Percentiles rank a stretch among this genome's conserved stretches.
phyloP scores from a whole-genome alignment of 768 basidiomycete genomes.

The Asterophora parasitica region DNA sequence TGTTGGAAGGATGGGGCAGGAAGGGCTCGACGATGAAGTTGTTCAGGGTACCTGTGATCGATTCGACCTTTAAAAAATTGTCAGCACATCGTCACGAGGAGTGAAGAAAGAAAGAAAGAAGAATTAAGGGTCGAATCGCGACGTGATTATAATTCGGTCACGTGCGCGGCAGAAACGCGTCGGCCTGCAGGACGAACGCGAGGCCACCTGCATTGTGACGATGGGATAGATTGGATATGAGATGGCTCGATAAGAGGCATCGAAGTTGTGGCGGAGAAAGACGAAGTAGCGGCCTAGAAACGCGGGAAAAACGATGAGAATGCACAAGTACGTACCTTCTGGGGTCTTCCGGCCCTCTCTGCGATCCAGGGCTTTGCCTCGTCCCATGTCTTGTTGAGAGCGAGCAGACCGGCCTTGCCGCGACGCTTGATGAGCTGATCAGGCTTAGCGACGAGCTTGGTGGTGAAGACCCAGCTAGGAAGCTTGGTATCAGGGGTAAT shows the following conservation, averaged over 20 bases:
- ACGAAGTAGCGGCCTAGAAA: slow-evolving; percentile 1
- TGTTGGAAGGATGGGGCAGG: slow-evolving; percentile 88
- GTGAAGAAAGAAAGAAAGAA: too few relatives aligned
- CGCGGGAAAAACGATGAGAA: slow-evolving; percentile 10
- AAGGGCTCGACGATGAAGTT: slow-evolving; percentile 99
- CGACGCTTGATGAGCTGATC: slow-evolving; percentile 99
- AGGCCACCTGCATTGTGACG: slow-evolving; percentile 3
- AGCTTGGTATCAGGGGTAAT: slow-evolving; percentile 51
- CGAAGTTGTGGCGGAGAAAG: slow-evolving; percentile 9
- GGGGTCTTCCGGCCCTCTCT: slow-evolving; percentile 86
- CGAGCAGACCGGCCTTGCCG: slow-evolving; percentile 94
- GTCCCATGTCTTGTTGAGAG: slow-evolving; percentile 89
- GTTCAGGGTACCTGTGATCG: slow-evolving; percentile 90
- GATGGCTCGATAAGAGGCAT: slow-evolving; percentile 13
- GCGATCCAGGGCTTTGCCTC: slow-evolving; percentile 86
- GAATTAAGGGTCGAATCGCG: too few relatives aligned
- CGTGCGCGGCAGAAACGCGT: slow-evolving; percentile 23
- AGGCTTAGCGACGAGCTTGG: slow-evolving; percentile 92
- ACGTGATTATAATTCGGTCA: slow-evolving; percentile 18
- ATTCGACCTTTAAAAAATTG: slow-evolving; percentile 65
- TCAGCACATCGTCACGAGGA: slow-evolving; percentile 1
- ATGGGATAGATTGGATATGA: slow-evolving; percentile 16
- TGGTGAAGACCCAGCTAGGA: slow-evolving; percentile 78
- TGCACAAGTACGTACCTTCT: slow-evolving; percentile 54
- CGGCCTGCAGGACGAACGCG: slow-evolving; percentile 10